phyloP scores from a whole-genome alignment of 306 rosid species.

The Hippophae tibetana region DNA sequence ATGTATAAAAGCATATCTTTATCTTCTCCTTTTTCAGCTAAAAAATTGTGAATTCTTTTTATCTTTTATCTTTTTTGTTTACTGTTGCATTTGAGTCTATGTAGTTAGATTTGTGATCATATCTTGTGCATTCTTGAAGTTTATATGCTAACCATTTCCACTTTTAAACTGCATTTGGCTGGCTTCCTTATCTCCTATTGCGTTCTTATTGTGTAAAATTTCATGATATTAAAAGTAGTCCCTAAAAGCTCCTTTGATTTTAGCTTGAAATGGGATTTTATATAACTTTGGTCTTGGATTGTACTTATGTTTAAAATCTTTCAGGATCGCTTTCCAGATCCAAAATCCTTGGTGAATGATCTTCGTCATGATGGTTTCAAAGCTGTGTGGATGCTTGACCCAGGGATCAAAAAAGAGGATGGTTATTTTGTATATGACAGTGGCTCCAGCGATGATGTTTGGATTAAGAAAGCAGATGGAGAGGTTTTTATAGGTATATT shows the following conservation, averaged over 20 bases:
- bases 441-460: constrained; percentile 60
- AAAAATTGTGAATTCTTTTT: neutral
- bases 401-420: constrained; percentile 78
- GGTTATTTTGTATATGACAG: constrained; percentile 70
- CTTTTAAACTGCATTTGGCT: neutral
- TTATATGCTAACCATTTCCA: neutral
- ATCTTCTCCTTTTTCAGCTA: neutral
- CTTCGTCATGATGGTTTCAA: constrained; percentile 70
- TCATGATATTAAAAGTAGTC: neutral
- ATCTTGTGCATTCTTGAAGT: neutral
- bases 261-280: constrained; percentile 1
- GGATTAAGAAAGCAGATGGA: constrained; percentile 76
- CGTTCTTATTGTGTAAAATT: neutral
- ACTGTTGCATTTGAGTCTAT: neutral
- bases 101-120: neutral
- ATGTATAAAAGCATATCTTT: neutral
- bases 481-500: constrained; percentile 50
- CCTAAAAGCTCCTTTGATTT: neutral
- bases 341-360: constrained; percentile 49
- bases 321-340: constrained; percentile 71
- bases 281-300: constrained; percentile 10
- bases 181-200: neutral
- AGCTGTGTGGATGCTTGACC: constrained; percentile 96
- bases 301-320: constrained; percentile 18
- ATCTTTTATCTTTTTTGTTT: neutral